Conservation (phyloP, 2,329 filamentous ascomycete genomes). For the Raffaelea albimanens region DNA sequence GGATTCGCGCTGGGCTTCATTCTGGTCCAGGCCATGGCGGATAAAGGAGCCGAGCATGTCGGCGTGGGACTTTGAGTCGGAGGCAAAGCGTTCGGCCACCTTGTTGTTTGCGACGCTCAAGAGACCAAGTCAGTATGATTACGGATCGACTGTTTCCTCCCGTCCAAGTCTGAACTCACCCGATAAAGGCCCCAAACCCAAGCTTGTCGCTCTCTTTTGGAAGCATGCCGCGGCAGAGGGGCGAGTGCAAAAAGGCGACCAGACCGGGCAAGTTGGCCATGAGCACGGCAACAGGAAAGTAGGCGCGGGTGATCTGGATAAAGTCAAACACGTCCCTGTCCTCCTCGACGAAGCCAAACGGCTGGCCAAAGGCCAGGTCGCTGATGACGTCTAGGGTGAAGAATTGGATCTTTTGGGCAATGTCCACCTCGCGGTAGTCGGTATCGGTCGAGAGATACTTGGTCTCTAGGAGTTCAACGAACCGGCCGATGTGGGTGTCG, state of each 20-base stretch:
- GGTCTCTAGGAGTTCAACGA: conserved; percentile 34
- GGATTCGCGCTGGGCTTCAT: conserved; percentile 33
- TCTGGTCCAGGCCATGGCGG: conserved; percentile 26
- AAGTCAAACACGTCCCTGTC: conserved; percentile 37
- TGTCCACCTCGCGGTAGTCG: conserved; percentile 20
- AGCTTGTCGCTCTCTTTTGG: conserved; percentile 29
- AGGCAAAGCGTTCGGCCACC: conserved; percentile 20
- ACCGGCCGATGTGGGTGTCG: conserved; percentile 31
- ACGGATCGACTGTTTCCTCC: neutral
- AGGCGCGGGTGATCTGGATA: conserved; percentile 21
- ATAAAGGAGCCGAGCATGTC: conserved; percentile 33
- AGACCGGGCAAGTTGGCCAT: conserved; percentile 30
- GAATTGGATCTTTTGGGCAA: conserved; percentile 40
- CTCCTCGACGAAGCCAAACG: conserved; percentile 35
- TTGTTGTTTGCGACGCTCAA: conserved; percentile 29
- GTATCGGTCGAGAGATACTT: conserved; percentile 19
- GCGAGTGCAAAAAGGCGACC: conserved; percentile 30
- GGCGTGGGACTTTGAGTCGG: conserved; percentile 17
- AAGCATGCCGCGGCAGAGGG: conserved; percentile 28
- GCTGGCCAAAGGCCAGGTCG: conserved; percentile 37
- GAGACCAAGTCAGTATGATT: too few species aligned
- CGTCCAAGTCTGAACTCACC: conserved; percentile 18
- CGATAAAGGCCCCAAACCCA: conserved; percentile 29
- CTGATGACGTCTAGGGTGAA: conserved; percentile 47
- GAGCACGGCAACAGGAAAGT: neutral